Conservation (phyloP, 2,329 filamentous ascomycete genomes). For the Pezicula radicicola region DNA sequence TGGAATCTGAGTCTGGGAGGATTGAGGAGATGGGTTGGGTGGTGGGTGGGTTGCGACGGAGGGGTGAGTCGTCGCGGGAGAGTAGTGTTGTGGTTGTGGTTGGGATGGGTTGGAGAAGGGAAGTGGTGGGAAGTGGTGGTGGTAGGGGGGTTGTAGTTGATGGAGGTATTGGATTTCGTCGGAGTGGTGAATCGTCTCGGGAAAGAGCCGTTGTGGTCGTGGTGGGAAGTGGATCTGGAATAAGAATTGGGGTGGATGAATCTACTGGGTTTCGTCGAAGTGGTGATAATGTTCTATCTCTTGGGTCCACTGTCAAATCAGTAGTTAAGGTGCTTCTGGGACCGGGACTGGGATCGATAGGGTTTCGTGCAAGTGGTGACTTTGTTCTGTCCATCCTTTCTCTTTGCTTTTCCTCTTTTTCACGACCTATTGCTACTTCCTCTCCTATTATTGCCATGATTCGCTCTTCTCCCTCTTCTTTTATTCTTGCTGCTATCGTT, state of each 20-base stretch:
- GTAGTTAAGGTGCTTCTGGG: not conserved
- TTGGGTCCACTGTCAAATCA: not conserved
- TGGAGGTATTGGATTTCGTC: conserved; percentile 1
- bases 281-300: conserved; percentile 9
- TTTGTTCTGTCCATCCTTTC: not conserved
- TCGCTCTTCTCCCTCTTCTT: not conserved
- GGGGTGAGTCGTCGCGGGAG: conserved; percentile 1
- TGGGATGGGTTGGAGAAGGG: not conserved
- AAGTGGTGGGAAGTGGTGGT: not conserved
- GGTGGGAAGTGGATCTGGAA: not conserved
- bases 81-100: not conserved
- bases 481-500: not conserved
- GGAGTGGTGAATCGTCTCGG: conserved; percentile 7
- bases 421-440: not conserved
- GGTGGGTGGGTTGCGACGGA: not conserved
- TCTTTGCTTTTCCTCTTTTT: not conserved
- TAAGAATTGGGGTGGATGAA: too few species aligned
- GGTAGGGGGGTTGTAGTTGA: conserved; percentile 4
- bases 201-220: too few species aligned
- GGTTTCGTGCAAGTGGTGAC: conserved; percentile 4
- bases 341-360: not conserved
- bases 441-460: too few species aligned
- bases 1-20: not conserved
- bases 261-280: conserved; percentile 6
- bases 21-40: not conserved